These are phyloP conservation scores for Aureobasidium sp. DNA, from an alignment of 2,329 filamentous ascomycete genomes.

Conservation along the genomic window DNA sequence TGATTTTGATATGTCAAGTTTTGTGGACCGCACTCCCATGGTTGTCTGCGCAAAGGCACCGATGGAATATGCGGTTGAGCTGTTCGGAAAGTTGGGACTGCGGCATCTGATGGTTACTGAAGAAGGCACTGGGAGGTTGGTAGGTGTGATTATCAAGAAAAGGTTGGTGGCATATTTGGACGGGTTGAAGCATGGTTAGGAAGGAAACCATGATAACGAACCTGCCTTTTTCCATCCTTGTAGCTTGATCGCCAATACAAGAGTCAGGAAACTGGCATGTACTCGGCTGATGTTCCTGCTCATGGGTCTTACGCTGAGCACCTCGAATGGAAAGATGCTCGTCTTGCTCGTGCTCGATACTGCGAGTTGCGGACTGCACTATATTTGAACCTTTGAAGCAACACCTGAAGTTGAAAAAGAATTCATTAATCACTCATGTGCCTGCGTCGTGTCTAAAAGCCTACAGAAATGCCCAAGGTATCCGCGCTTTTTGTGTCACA, in stretches of 20 bases:
- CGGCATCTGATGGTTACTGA: slow-evolving; percentile 47
- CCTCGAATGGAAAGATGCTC: neutral
- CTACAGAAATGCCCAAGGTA: slow-evolving; percentile 9
- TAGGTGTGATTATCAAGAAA: slow-evolving; percentile 53
- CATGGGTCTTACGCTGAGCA: neutral
- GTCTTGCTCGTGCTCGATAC: neutral
- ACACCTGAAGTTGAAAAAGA: slow-evolving; percentile 6
- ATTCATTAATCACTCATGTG: slow-evolving; percentile 13
- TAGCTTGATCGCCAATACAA: neutral
- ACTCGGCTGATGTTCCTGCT: neutral
- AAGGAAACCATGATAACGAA: neutral
- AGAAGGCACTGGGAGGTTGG: slow-evolving; percentile 41
- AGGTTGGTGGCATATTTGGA: slow-evolving; percentile 47
- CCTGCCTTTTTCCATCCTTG: neutral
- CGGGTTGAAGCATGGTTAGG: slow-evolving; percentile 25
- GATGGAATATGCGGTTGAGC: slow-evolving; percentile 51
- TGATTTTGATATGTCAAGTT: slow-evolving; percentile 39
- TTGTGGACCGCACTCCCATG: slow-evolving; percentile 48
- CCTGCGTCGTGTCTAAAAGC: slow-evolving; percentile 11
- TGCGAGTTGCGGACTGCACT: neutral
- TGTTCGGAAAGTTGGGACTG: slow-evolving; percentile 51
- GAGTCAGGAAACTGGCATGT: neutral
- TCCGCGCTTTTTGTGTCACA: slow-evolving; percentile 12
- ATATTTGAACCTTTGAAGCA: too few species aligned
- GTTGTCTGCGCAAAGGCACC: slow-evolving; percentile 44